phyloP scores from a whole-genome alignment of 2,329 filamentous ascomycete genomes.

The Clonostachys chloroleuca region DNA sequence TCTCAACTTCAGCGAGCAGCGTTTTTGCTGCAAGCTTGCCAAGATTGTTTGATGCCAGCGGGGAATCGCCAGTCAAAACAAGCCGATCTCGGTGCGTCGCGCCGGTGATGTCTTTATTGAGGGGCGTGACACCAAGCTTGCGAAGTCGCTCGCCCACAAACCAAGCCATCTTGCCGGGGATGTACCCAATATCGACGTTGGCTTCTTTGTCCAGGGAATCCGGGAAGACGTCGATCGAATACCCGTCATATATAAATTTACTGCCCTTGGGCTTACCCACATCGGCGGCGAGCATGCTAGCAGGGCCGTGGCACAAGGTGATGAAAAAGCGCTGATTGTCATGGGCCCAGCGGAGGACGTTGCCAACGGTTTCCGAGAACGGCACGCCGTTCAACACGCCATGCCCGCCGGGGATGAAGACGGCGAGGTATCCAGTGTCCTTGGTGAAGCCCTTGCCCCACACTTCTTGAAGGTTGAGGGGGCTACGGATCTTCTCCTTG shows the following conservation, averaged over 20 bases:
- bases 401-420: slow-evolving; percentile 11
- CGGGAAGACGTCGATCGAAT: slow-evolving; percentile 10
- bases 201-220: slow-evolving; percentile 8
- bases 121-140: slow-evolving; percentile 5
- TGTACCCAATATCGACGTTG: slow-evolving; percentile 11
- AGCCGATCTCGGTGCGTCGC: slow-evolving; percentile 6
- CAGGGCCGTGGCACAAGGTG: background rate
- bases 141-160: slow-evolving; percentile 8
- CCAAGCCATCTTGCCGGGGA: slow-evolving; percentile 12
- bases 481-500: slow-evolving; percentile 8
- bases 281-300: slow-evolving; percentile 3
- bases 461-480: slow-evolving; percentile 7
- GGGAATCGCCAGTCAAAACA: slow-evolving; percentile 9
- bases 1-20: slow-evolving; percentile 6
- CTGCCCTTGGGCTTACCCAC: slow-evolving; percentile 8
- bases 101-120: slow-evolving; percentile 8
- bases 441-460: slow-evolving; percentile 7
- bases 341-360: slow-evolving; percentile 11
- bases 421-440: slow-evolving; percentile 6
- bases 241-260: slow-evolving; percentile 10
- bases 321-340: slow-evolving; percentile 6
- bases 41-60: slow-evolving; percentile 9
- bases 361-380: slow-evolving; percentile 6
- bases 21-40: slow-evolving; percentile 9
- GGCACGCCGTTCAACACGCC: slow-evolving; percentile 9